Conservation (phyloP, 2,329 filamentous ascomycete species). For the Plenodomus lindquistii region DNA sequence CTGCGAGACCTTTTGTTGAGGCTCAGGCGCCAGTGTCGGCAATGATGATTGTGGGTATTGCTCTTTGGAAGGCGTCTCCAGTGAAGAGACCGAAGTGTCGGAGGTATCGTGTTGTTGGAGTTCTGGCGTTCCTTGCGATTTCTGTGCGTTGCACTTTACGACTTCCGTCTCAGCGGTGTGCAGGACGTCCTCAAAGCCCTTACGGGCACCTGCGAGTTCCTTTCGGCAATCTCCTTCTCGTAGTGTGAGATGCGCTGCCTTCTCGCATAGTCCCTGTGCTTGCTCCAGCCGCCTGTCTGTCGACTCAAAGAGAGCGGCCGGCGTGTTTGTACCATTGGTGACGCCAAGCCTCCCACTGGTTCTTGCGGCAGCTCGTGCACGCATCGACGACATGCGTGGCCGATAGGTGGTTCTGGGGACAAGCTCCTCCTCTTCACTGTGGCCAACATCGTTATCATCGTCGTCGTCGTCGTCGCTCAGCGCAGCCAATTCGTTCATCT, state of each 20-base stretch:
- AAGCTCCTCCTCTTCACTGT: conserved; percentile 30
- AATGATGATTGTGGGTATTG: conserved; percentile 17
- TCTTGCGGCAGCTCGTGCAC: conserved; percentile 26
- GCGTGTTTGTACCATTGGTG: conserved; percentile 14
- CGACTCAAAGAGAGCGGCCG: conserved; percentile 56
- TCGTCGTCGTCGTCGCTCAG: conserved; percentile 36
- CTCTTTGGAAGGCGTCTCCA: conserved; percentile 17
- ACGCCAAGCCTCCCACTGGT: conserved; percentile 12
- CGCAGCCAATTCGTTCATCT: conserved; percentile 58
- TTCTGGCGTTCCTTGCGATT: conserved; percentile 13
- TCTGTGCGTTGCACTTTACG: conserved; percentile 25
- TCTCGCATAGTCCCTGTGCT: conserved; percentile 80
- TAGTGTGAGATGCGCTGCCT: conserved; percentile 86
- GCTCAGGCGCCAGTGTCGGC: conserved; percentile 7
- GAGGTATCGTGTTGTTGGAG: conserved; percentile 20
- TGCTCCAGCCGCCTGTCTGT: conserved; percentile 79
- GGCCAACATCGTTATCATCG: conserved; percentile 28
- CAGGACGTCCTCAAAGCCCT: conserved; percentile 66
- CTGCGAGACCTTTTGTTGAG: conserved; percentile 9
- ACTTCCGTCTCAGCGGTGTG: conserved; percentile 57
- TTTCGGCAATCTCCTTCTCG: conserved; percentile 81
- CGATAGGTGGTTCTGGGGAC: conserved; percentile 44
- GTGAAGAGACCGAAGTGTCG: conserved; percentile 19
- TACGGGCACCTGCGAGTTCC: conserved; percentile 72
- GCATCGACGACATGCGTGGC: conserved; percentile 38